Evolutionary conservation across 306 rosid species (phyloP).

Genomic region (Dryas octopetala): DNA sequence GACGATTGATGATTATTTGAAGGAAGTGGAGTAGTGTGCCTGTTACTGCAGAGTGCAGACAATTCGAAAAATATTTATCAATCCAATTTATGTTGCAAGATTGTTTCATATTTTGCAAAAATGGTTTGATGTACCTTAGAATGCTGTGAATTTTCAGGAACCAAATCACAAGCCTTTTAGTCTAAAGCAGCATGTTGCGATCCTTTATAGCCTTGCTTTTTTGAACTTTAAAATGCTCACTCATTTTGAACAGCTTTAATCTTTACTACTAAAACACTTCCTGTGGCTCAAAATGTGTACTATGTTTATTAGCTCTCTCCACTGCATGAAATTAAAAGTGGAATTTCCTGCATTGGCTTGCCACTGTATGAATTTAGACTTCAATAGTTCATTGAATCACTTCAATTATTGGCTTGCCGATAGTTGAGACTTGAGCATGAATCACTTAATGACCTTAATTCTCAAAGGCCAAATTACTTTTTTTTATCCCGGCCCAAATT

Average conservation of each 20-base stretch:
- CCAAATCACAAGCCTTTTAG: not conserved
- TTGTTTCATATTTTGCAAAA: not conserved
- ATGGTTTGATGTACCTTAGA: not conserved
- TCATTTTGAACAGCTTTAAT: not conserved
- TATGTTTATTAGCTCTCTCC: not conserved
- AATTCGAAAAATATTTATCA: not conserved
- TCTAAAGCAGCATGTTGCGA: conserved; percentile 1
- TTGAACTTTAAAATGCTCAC: not conserved
- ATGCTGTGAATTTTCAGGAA: not conserved
- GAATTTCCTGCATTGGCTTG: not conserved
- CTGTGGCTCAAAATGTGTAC: not conserved
- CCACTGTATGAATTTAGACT: not conserved
- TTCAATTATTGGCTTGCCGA: too few species aligned
- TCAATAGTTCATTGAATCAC: not conserved
- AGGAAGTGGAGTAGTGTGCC: conserved; percentile 79
- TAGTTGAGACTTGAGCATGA: not conserved
- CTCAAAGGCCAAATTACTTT: too few species aligned
- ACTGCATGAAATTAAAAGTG: not conserved
- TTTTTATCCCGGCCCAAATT: too few species aligned
- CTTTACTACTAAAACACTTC: not conserved
- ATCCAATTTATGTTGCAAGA: not conserved
- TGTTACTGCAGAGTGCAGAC: not conserved
- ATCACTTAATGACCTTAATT: too few species aligned
- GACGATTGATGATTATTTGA: conserved; percentile 92
- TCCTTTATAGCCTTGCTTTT: not conserved